These are phyloP conservation scores for Zygosaccharomyces pseudobailii DNA, from an alignment of 1,139 yeast genomes.

Conservation along the genomic window DNA sequence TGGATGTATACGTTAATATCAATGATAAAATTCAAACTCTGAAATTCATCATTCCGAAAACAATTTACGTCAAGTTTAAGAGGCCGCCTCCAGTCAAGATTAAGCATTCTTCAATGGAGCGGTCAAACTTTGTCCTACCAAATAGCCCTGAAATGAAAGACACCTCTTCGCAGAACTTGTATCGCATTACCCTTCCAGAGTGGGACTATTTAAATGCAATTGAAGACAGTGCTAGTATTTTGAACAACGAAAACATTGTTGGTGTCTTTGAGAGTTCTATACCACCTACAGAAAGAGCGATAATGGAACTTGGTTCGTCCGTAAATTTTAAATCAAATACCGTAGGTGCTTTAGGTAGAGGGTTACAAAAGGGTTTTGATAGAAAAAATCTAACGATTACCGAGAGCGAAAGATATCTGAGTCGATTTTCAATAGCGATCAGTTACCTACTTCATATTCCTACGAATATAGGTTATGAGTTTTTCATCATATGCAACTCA, in stretches of 20 bases:
- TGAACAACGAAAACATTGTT: conserved; percentile 58
- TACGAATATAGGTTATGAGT: conserved; percentile 67
- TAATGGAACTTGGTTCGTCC: conserved; percentile 70
- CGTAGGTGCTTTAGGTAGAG: conserved; percentile 82
- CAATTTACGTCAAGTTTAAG: conserved; percentile 64
- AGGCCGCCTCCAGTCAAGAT: conserved; percentile 44
- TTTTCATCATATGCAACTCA: conserved; percentile 63
- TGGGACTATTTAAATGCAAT: conserved; percentile 51
- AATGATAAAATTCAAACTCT: conserved; percentile 71
- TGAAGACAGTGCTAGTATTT: conserved; percentile 54
- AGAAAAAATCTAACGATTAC: conserved; percentile 50
- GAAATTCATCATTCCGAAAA: conserved; percentile 68
- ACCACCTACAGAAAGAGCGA: conserved; percentile 62
- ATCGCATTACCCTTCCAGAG: conserved; percentile 67
- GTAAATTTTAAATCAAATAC: conserved; percentile 60
- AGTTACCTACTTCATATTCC: conserved; percentile 68
- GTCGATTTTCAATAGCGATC: conserved; percentile 52
- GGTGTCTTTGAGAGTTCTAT: conserved; percentile 79
- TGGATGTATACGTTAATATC: conserved; percentile 68
- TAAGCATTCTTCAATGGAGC: conserved; percentile 54
- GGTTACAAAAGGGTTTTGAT: conserved; percentile 80
- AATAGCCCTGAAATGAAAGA: conserved; percentile 46
- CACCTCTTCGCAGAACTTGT: conserved; percentile 47
- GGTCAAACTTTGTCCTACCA: conserved; percentile 59
- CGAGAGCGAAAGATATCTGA: conserved; percentile 49